Evolutionary conservation across 495 filamentous ascomycete species (phyloP).

Genomic region (Cetradonia linearis): DNA sequence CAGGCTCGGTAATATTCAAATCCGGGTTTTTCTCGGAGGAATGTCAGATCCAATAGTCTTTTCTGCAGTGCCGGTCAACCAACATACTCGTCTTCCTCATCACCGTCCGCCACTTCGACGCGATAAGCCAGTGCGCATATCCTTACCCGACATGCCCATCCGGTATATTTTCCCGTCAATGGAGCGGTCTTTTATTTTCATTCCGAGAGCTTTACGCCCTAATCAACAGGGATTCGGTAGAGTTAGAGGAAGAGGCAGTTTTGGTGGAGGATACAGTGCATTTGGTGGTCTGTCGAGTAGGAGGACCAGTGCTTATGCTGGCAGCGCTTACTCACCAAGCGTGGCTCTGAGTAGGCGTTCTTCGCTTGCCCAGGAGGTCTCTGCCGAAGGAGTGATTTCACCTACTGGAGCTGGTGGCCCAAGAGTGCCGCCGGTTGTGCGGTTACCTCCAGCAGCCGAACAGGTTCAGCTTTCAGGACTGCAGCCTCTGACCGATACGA

Average conservation of each 20-base stretch:
- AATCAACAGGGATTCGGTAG: constrained; percentile 76
- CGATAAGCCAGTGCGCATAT: constrained; percentile 94
- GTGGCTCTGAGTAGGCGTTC: constrained; percentile 85
- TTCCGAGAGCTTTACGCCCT: constrained; percentile 83
- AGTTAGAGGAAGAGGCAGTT: constrained; percentile 55
- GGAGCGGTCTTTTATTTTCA: constrained; percentile 95
- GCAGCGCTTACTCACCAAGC: constrained; percentile 80
- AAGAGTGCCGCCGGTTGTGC: constrained; percentile 68
- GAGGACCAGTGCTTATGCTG: constrained; percentile 70
- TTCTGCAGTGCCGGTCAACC: constrained; percentile 61
- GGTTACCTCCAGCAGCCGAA: constrained; percentile 59
- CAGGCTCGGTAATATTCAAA: constrained; percentile 66
- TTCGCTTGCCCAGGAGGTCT: constrained; percentile 66
- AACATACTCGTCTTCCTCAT: constrained; percentile 87
- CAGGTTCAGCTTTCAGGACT: constrained; percentile 26
- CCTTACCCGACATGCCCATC: constrained; percentile 64
- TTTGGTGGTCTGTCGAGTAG: constrained; percentile 58
- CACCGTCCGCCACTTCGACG: constrained; percentile 89
- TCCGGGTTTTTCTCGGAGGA: constrained; percentile 67
- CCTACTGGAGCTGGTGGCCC: constrained; percentile 69
- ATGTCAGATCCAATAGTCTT: constrained; percentile 64
- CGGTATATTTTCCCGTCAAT: constrained; percentile 83
- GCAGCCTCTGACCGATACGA: constrained; percentile 7
- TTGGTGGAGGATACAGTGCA: constrained; percentile 44
- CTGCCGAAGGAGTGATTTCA: constrained; percentile 65